These are phyloP conservation scores for Terana coerulea DNA, from an alignment of 768 basidiomycete genomes.

Conservation along the genomic window DNA sequence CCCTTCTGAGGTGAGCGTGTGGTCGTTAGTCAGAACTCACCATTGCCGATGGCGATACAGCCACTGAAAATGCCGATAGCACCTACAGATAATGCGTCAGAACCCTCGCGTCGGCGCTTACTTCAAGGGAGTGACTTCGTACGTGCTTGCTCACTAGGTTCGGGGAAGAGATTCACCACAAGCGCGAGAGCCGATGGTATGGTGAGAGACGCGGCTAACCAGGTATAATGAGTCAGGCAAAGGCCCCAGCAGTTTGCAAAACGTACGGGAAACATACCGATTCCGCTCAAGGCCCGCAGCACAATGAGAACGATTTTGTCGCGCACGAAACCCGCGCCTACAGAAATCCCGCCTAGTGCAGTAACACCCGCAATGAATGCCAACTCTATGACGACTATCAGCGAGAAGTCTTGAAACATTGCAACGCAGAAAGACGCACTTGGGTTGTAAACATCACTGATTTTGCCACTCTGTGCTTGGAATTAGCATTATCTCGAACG, in stretches of 20 bases:
- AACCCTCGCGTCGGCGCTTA: not conserved
- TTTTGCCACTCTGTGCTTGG: constrained; percentile 25
- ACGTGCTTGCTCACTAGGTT: constrained; percentile 37
- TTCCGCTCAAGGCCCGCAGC: constrained; percentile 29
- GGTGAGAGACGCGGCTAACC: constrained; percentile 36
- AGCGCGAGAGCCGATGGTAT: constrained; percentile 40
- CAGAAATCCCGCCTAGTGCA: constrained; percentile 25
- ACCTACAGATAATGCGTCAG: constrained; percentile 1
- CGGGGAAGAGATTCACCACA: constrained; percentile 44
- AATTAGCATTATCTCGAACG: not conserved
- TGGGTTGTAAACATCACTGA: constrained; percentile 31
- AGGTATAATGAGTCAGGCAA: not conserved
- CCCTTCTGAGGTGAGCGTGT: not conserved
- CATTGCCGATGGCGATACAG: constrained; percentile 42
- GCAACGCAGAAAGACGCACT: constrained; percentile 17
- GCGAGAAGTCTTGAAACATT: not conserved
- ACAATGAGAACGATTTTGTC: constrained; percentile 30
- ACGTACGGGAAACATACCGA: constrained; percentile 17
- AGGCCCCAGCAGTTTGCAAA: not conserved
- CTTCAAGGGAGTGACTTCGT: not conserved
- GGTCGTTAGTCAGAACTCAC: constrained; percentile 16
- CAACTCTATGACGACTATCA: constrained; percentile 16
- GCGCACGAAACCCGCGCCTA: constrained; percentile 28
- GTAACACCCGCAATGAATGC: constrained; percentile 27
- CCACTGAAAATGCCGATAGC: constrained; percentile 44